Evolutionary conservation across 768 basidiomycete genomes (phyloP), one percentile per base, ranked within the genome.

Genomic region (Omphalotus guepiniiformis): DNA sequence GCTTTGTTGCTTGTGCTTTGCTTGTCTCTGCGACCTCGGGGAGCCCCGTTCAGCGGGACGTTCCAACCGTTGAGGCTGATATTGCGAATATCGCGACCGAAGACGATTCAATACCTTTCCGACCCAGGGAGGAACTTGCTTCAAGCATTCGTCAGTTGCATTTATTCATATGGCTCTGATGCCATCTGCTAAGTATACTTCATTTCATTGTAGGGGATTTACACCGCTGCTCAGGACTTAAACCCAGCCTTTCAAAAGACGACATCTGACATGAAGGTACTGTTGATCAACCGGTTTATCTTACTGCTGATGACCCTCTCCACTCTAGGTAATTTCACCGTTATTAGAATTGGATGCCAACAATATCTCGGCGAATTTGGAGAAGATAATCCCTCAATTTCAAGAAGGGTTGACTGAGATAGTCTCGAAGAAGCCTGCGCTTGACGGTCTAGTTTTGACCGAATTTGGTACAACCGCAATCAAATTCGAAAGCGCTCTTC

Each of bases 101-200:
- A 35, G 53, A 65, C 4, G 63, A 56, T 8, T 73, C 47, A 54
- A 57, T 15, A 58, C 58, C 6, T 66, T 63, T 60, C 61, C 68
- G 51, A 53, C 29, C 32, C 42, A 18, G 49, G 42, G 30, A 42
- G 48, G 16, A 22, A 27, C 37, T 30, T 49, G 2, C 12, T 44
- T 3, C 21, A 28, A 13, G 49, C 49, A 26, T 39, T 50, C 19
- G 48, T 49, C 6, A 25, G 37, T 12, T 23, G 19, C 16, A 2
- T 18, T 27, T 26, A 13, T 7, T 13, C n/a, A n/a, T 19, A 25
- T 23, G 8, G 8, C 6, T 34, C 22, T 41, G 11, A 27, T 18
- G 11, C n/a, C n/a, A 9, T 3, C 1, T 18, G 28, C 28, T 35
- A 15, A 21, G 21, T 34, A 21, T 26, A 27, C 26, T 12, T 9